Conservation (phyloP, 176 grass and related monocot species). For the Alloteropsis semialata region DNA sequence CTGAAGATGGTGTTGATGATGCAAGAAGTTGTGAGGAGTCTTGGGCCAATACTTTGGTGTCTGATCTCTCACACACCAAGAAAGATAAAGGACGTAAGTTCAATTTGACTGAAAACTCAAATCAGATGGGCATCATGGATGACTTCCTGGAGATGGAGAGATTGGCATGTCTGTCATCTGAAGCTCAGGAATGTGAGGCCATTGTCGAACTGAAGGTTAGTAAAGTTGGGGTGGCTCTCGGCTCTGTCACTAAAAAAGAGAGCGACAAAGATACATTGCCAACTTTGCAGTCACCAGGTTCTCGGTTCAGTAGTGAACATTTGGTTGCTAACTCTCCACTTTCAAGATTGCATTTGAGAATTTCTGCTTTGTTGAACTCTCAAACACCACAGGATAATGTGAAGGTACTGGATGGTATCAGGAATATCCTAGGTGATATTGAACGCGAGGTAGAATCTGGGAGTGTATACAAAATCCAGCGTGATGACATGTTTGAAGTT, state of each 20-base stretch:
- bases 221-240: conserved; percentile 40
- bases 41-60: conserved; percentile 76
- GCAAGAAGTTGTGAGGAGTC: conserved; percentile 82
- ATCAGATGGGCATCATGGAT: conserved; percentile 90
- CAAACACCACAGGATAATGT: conserved; percentile 47
- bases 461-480: conserved; percentile 20
- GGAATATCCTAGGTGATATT: conserved; percentile 73
- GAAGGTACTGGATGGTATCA: conserved; percentile 66
- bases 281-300: not conserved
- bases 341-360: conserved; percentile 62
- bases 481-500: conserved; percentile 25
- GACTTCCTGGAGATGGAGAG: conserved; percentile 99
- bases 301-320: conserved; percentile 40
- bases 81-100: conserved; percentile 66
- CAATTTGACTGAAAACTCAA: conserved; percentile 58
- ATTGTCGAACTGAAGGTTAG: conserved; percentile 57
- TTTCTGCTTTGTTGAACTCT: conserved; percentile 65
- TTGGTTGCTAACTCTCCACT: conserved; percentile 43
- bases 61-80: conserved; percentile 78
- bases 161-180: conserved; percentile 70
- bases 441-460: conserved; percentile 55
- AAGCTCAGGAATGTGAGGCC: conserved; percentile 36
- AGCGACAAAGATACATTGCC: conserved; percentile 42
- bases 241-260: conserved; percentile 37
- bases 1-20: conserved; percentile 95